Base-by-base conservation (phyloP, 305 asterid genomes). In the Rubia tinctorum region DNA sequence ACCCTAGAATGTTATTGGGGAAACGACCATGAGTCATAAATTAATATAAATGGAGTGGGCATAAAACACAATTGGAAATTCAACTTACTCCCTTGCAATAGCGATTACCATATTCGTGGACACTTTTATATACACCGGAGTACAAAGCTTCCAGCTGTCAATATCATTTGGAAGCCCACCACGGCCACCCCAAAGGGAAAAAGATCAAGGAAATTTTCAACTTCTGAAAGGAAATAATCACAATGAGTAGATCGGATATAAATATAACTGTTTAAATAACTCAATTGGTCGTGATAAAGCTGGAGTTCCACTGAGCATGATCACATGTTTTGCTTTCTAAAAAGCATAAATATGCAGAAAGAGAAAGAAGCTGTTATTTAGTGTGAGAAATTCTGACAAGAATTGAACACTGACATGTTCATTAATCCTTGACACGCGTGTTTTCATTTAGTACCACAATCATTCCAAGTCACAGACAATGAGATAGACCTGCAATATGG, bases 81-180 rank as follows among this genome's bases (percentile, higher is more conserved):
- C 64, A 77, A 90, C 99, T 89, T 95, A 95, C 99, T 68, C 98
- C 98, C 93, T 89, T 89, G 97, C 99, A 95, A 78, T 95, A 95
- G 37, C 99, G 98, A 78, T 73, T 87, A 40, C 99, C 98, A 81
- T 90, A 95, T 62, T 95, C 98, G 45, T 87, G 96, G 69, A 95
- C 91, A 72, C 82, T 95, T 79, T 83, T 95, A 82, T 89, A 95
- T 42, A 87, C 99, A 78, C 83, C 86, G 74, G 98, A 98, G 79
- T 87, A 86, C 85, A 95, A 81, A 43, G 99, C 97, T 82, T 90
- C 97, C 85, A 95, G 88, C 99, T 94, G 91, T 73, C 80, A 71
- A 79, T 62, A 71, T 79, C 42, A 76, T 37, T 66, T 60, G 66
- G 40, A 37, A 37, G 6, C 40, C 40, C 40, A 6, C 40, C 40